A percentile compares a stretch with the other conserved stretches of the same genome.
phyloP scores from a whole-genome alignment of 192 early-diverging fungal species.

The Entomortierella beljakovae region DNA sequence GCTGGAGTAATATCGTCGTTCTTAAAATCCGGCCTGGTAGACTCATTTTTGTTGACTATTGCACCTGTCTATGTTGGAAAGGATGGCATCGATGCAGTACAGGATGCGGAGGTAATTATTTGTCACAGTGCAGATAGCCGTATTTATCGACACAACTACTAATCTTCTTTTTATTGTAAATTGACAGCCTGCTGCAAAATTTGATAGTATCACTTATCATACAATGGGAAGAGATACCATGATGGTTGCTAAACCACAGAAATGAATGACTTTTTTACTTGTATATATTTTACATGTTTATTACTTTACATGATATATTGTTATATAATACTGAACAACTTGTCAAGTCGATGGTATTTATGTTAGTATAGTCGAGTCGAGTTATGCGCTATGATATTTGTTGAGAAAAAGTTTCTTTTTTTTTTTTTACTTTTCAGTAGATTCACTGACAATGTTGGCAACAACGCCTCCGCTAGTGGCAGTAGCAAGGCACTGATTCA shows the following conservation, averaged over 20 bases:
- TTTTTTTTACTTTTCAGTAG: background rate
- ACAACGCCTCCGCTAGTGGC: slow-evolving; percentile 56
- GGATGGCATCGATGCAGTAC: slow-evolving; percentile 63
- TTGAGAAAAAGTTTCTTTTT: background rate
- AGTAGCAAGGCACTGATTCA: slow-evolving; percentile 89
- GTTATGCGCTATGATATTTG: too few species aligned
- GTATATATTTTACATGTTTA: slow-evolving; percentile 3
- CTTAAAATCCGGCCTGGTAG: slow-evolving; percentile 56
- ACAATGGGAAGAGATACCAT: slow-evolving; percentile 37
- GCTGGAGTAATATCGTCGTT: slow-evolving; percentile 78
- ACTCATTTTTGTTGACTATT: slow-evolving; percentile 75
- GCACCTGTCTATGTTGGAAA: slow-evolving; percentile 77
- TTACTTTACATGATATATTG: slow-evolving; percentile 4
- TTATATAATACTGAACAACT: background rate
- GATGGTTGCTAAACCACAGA: slow-evolving; percentile 36
- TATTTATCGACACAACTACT: background rate
- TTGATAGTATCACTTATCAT: slow-evolving; percentile 33
- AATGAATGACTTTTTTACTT: background rate
- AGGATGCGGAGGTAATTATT: slow-evolving; percentile 50
- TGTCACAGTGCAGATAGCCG: background rate
- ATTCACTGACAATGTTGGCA: slow-evolving; percentile 51
- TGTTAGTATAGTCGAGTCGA: too few species aligned
- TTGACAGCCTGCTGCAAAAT: slow-evolving; percentile 23
- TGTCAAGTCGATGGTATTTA: too few species aligned
- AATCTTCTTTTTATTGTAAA: background rate